Base-by-base conservation (phyloP, 805 yeast genomes). In the Torulaspora franciscae region DNA sequence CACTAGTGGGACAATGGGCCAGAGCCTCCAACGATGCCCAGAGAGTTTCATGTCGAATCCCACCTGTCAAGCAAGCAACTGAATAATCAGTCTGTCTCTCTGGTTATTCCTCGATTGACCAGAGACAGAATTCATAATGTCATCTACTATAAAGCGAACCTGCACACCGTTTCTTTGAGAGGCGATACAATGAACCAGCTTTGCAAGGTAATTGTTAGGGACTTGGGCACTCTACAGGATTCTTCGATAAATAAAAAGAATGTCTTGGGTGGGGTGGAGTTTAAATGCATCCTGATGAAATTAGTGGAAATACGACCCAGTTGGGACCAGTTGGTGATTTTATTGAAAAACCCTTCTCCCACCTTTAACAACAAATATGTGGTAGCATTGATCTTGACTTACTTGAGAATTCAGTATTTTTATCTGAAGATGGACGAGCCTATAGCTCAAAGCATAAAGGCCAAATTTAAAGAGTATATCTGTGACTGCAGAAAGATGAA, bases 251-350 rank as follows among this genome's bases (percentile, higher is more conserved):
- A 54, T 15, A 46, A 45, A 32, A 44, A 40, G 2, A 37, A 54
- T 42, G 51, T 58, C 15, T 40, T 61, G 23, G 68, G 68, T 32
- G 67, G 68, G 7, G 53, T 58, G 1, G 66, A 62, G 32, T 64
- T 64, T 33, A 61, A 59, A n/a, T 81, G 95, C 57, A 71, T 95
- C 36, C 62, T 88, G 27, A 77, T 87, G 57, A 80, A 91, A 51
- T 61, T 91, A 46, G 70, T 90, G 4, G 95, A 91, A 62, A 64
- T 93, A 13, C 79, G 79, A 49, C 97, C 97, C 6, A 57, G 58
- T 2, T 47, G 54, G 46, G 56, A 54, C 2, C 67, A 64, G 45
- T 10, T 64, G n/a, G 13, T 29, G 8, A 28, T 64, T 0, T 55
- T 73, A 1, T 56, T 58, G 8, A 85, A 79, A 4, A 58, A 67